A percentile compares a stretch with the other conserved stretches of the same genome.
Evolutionary conservation across 202 grass and related monocot genomes (phyloP).

Genomic region (Saccharum hybrid): DNA sequence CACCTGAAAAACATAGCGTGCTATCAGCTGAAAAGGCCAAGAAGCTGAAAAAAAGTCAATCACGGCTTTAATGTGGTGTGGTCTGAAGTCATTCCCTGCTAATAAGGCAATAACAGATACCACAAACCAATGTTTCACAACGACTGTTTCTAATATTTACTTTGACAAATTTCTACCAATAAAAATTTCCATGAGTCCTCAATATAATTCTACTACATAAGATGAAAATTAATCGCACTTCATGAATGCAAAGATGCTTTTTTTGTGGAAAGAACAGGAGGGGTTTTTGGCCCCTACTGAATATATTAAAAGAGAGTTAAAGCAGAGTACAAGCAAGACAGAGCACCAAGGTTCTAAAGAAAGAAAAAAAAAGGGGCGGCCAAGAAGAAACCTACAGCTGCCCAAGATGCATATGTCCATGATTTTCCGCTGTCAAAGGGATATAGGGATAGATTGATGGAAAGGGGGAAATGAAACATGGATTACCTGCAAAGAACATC

Average conservation of each 20-base stretch:
- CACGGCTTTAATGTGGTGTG: background rate
- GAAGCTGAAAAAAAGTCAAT: background rate
- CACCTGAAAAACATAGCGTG: constrained; percentile 49
- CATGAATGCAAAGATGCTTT: background rate
- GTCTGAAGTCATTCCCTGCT: background rate
- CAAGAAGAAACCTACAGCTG: too few relatives aligned
- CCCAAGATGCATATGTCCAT: background rate
- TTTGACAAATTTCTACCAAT: background rate
- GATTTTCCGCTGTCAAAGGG: background rate
- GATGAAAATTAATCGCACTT: background rate
- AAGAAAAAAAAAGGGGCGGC: too few relatives aligned
- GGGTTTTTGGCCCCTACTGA: too few relatives aligned
- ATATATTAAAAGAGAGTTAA: too few relatives aligned
- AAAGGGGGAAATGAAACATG: constrained; percentile 31
- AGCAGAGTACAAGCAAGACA: too few relatives aligned
- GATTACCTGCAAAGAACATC: constrained; percentile 92
- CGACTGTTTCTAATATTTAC: background rate
- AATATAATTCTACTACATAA: background rate
- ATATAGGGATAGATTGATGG: background rate
- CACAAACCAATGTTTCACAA: background rate
- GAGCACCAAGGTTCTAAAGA: too few relatives aligned
- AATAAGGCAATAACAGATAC: background rate
- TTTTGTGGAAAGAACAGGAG: too few relatives aligned
- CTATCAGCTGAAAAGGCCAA: constrained; percentile 35
- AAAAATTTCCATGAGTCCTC: constrained; percentile 6